These are phyloP conservation scores for Phaffia australis DNA, from an alignment of 768 basidiomycete genomes.

Conservation along the genomic window DNA sequence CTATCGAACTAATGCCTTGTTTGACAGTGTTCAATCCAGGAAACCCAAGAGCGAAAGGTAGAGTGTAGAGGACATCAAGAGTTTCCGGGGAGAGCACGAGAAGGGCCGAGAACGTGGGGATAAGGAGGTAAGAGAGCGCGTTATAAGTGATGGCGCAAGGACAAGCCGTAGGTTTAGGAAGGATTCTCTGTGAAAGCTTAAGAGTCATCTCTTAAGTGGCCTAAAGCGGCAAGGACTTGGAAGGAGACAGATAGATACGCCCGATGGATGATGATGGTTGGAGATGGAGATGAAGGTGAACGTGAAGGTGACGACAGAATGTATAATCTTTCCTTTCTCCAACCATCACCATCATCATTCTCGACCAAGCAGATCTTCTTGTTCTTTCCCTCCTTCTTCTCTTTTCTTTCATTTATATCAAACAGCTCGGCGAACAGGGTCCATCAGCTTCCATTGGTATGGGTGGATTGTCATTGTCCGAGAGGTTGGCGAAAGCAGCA, in stretches of 20 bases:
- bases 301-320: too few species aligned
- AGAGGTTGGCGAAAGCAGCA: too few species aligned
- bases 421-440: too few species aligned
- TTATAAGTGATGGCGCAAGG: neutral
- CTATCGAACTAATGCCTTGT: constrained; percentile 2
- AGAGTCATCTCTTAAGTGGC: neutral
- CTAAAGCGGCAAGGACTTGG: too few species aligned
- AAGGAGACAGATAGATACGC: constrained; percentile 3
- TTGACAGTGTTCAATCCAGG: neutral
- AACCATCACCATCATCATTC: too few species aligned
- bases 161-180: constrained; percentile 3
- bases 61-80: constrained; percentile 1
- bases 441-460: too few species aligned
- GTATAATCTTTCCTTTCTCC: too few species aligned
- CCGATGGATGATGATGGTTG: neutral
- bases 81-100: constrained; percentile 5
- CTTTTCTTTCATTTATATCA: too few species aligned
- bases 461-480: too few species aligned
- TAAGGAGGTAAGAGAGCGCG: neutral
- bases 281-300: neutral
- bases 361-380: too few species aligned
- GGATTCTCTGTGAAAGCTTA: constrained; percentile 11
- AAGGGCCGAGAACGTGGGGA: neutral
- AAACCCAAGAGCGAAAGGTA: constrained; percentile 15
- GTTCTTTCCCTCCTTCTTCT: too few species aligned